Conservation (phyloP, 768 basidiomycete species). For the Agrocybe praecox region DNA sequence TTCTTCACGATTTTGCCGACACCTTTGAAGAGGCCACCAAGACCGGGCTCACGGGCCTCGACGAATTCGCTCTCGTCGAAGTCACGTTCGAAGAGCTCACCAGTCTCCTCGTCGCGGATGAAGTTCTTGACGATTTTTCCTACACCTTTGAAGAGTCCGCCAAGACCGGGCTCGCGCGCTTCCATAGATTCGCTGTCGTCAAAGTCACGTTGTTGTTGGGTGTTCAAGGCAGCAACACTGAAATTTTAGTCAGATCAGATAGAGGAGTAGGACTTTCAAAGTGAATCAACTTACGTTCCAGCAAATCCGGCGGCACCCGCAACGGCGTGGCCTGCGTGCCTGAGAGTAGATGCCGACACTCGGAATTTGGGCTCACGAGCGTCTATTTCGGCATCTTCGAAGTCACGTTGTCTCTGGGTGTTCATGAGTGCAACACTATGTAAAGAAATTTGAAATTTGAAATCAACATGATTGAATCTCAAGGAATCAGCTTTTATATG, state of each 20-base stretch:
- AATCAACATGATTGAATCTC: background rate
- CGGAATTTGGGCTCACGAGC: background rate
- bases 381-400: background rate
- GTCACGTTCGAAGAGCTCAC: background rate
- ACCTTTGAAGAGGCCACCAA: background rate
- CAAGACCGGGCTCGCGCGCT: conserved; percentile 2
- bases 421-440: background rate
- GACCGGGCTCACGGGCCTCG: background rate
- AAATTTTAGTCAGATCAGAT: background rate
- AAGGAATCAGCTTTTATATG: background rate
- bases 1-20: background rate
- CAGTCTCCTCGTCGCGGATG: conserved; percentile 1
- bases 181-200: conserved; percentile 1
- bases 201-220: conserved; percentile 4
- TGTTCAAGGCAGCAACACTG: conserved; percentile 3
- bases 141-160: conserved; percentile 1
- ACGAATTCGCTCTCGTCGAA: background rate
- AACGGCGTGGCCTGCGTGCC: background rate
- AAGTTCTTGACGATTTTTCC: conserved; percentile 4
- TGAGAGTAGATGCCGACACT: background rate
- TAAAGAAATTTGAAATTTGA: background rate
- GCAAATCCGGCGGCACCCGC: conserved; percentile 7
- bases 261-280: too few species aligned
- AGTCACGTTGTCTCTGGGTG: background rate
- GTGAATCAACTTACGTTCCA: conserved; percentile 1